A percentile compares a stretch with the other conserved stretches of the same genome.
phyloP scores from a whole-genome alignment of 805 yeast species.

The Spathaspora sp. region DNA sequence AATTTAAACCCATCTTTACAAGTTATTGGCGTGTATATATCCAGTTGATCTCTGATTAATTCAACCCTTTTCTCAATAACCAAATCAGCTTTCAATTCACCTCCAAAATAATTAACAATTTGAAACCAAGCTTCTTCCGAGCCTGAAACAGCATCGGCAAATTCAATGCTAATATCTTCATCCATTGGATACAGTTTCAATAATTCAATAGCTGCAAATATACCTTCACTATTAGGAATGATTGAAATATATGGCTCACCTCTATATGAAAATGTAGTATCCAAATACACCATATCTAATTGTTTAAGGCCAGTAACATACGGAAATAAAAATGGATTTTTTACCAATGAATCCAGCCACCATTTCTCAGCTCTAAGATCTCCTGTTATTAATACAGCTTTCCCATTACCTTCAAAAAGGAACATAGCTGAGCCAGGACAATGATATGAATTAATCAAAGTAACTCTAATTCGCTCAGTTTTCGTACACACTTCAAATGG shows the following conservation, averaged over 20 bases:
- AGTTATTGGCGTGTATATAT: background rate
- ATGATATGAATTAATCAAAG: constrained; percentile 50
- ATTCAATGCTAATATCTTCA: constrained; percentile 36
- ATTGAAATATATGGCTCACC: constrained; percentile 48
- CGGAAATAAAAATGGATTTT: constrained; percentile 40
- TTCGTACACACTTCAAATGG: constrained; percentile 15
- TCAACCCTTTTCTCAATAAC: constrained; percentile 6
- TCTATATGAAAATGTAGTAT: constrained; percentile 50
- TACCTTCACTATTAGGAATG: constrained; percentile 39
- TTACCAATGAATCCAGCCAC: constrained; percentile 37
- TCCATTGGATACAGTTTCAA: constrained; percentile 41
- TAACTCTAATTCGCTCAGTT: constrained; percentile 22
- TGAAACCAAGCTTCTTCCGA: constrained; percentile 53
- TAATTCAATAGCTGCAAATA: constrained; percentile 25
- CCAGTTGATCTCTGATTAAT: background rate
- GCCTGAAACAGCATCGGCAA: constrained; percentile 42
- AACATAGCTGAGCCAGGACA: constrained; percentile 61
- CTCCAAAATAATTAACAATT: constrained; percentile 20
- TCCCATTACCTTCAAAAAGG: constrained; percentile 32
- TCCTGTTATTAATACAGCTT: constrained; percentile 49
- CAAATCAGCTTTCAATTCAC: constrained; percentile 9
- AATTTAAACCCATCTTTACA: background rate
- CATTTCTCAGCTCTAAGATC: constrained; percentile 55
- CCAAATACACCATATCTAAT: constrained; percentile 48
- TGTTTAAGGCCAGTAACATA: constrained; percentile 28